Evolutionary conservation across 306 rosid species (phyloP), one percentile per base, ranked within the genome.

Genomic region (Ormosia semicastrata): DNA sequence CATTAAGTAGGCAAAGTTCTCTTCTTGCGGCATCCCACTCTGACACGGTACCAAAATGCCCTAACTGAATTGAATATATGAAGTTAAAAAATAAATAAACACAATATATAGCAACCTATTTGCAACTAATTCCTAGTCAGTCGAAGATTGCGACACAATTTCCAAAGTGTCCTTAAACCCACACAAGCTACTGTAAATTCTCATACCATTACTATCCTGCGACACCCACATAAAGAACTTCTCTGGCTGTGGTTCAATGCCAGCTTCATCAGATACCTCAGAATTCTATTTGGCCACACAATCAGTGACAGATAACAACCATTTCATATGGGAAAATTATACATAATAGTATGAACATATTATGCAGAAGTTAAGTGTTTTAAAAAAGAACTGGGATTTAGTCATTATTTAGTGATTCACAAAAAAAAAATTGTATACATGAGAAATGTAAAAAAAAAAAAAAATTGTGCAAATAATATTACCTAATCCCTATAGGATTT

Each of bases 101-200:
- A 59, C 24, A 36, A 18, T 10, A 4, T 4, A 36, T 46, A 29
- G 30, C 14, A 14, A 74, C 50, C 76, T 57, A 58, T 32, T 47
- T 69, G 67, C 10, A 8, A 30, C 39, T 41, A 53, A 32, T 77
- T 62, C 15, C n/a, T 30, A 17, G 57, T 69, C 9, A 67, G 34
- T 10, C 3, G 46, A 82, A 57, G 57, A 83, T 63, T 46, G 64
- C 18, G 68, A 58, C 76, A 83, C 83, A 79, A 75, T 65, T 86
- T 57, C 65, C 87, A 5, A 79, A 44, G 85, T 32, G 7, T 18
- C 29, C 46, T 64, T 53, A 12, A 62, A 75, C 63, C 82, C 82
- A 67, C 82, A 66, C 5, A 77, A 49, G 7, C 52, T 46, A 1
- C 62, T 14, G 29, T 10, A 14, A 24, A 66, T 58, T 75, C 41